Percentiles rank a stretch among this genome's conserved stretches.
phyloP scores from a whole-genome alignment of 305 asterid species.

The Fraxinus angustifolia region DNA sequence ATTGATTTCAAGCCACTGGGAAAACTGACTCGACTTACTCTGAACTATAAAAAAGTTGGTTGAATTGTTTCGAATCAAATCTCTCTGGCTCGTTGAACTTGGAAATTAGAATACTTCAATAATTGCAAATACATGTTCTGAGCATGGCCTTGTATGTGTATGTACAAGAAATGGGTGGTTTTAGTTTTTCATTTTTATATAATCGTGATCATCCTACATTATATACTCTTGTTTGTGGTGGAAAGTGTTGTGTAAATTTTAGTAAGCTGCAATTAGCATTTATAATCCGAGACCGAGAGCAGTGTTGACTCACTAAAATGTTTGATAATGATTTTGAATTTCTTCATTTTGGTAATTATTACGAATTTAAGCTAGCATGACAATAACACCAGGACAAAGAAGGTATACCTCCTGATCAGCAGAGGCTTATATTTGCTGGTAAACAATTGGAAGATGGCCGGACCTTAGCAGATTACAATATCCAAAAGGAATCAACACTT shows the following conservation, averaged over 20 bases:
- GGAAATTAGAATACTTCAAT: neutral
- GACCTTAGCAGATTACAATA: slow-evolving; percentile 71
- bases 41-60: neutral
- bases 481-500: slow-evolving; percentile 76
- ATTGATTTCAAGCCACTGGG: neutral
- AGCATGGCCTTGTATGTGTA: neutral
- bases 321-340: neutral
- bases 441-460: slow-evolving; percentile 85
- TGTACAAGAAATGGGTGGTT: neutral
- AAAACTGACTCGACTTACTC: neutral
- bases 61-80: neutral
- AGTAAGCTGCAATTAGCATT: neutral
- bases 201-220: neutral
- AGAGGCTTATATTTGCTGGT: slow-evolving; percentile 75
- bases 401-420: slow-evolving; percentile 85
- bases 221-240: neutral
- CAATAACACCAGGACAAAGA: slow-evolving; percentile 59
- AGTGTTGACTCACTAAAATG: neutral
- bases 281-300: neutral
- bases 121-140: neutral
- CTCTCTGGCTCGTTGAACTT: neutral
- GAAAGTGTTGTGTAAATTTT: neutral
- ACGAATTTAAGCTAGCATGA: neutral
- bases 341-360: neutral
- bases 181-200: neutral